Conservation (phyloP, 768 basidiomycete species). For the Leccinum pellstonianum region DNA sequence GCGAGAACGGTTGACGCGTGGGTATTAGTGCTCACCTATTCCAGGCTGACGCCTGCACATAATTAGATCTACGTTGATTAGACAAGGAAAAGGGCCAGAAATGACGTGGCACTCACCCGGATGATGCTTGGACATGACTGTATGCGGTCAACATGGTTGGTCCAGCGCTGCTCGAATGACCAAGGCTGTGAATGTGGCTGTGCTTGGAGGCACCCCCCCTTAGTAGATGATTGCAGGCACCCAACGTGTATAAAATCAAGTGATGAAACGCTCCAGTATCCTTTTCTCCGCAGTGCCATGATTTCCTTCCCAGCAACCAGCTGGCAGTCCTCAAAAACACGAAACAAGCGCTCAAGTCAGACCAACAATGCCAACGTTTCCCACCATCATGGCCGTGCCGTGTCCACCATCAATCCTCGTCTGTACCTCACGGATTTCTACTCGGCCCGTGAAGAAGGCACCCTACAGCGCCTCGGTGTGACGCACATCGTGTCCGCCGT, state of each 20-base stretch:
- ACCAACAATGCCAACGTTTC: not conserved
- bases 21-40: constrained; percentile 62
- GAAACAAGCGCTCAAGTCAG: constrained; percentile 11
- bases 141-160: constrained; percentile 10
- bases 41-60: constrained; percentile 99
- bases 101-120: constrained; percentile 50
- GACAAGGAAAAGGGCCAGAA: not conserved
- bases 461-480: constrained; percentile 56
- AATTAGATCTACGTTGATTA: constrained; percentile 72
- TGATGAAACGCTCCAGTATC: constrained; percentile 8
- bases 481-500: constrained; percentile 73
- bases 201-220: not conserved
- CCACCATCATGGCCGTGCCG: constrained; percentile 18
- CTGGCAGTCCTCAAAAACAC: constrained; percentile 30
- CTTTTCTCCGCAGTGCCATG: constrained; percentile 18
- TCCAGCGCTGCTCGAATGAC: not conserved
- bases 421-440: constrained; percentile 65
- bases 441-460: constrained; percentile 50
- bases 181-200: constrained; percentile 22
- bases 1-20: not conserved
- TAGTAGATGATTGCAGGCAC: not conserved
- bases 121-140: constrained; percentile 84
- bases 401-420: constrained; percentile 40
- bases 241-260: constrained; percentile 3
- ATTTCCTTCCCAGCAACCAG: constrained; percentile 32